These are phyloP conservation scores for Boletus edulis DNA, from an alignment of 768 basidiomycete genomes.

Conservation along the genomic window DNA sequence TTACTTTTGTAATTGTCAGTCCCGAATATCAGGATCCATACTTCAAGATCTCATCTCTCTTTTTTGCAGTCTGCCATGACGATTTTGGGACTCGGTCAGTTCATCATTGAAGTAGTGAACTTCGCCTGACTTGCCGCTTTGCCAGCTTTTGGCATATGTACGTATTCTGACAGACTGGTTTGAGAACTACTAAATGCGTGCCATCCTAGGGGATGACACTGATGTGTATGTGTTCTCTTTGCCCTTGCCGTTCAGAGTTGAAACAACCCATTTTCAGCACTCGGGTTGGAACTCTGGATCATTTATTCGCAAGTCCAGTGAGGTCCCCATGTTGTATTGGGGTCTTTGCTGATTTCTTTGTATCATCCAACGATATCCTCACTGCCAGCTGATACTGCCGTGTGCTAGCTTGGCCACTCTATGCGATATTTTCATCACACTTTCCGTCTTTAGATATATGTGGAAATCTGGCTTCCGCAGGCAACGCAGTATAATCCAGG, in stretches of 20 bases:
- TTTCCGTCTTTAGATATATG: constrained; percentile 11
- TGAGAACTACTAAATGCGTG: background rate
- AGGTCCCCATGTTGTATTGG: background rate
- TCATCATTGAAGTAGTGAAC: background rate
- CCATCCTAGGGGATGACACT: background rate
- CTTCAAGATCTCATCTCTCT: background rate
- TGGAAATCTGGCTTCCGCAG: constrained; percentile 16
- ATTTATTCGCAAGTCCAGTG: background rate
- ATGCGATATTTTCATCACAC: constrained; percentile 6
- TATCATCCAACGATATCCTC: background rate
- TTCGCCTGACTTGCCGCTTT: background rate
- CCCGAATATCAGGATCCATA: background rate
- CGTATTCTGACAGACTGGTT: background rate
- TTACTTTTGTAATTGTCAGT: constrained; percentile 13
- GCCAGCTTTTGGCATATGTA: constrained; percentile 9
- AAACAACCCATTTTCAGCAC: background rate
- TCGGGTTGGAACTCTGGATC: constrained; percentile 1
- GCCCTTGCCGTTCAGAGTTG: background rate
- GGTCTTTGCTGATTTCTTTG: background rate
- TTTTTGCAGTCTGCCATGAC: background rate
- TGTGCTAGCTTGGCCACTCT: background rate
- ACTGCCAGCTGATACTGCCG: constrained; percentile 1
- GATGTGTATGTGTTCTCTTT: constrained; percentile 1
- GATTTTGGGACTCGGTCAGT: background rate
- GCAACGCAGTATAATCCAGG: constrained; percentile 1